Evolutionary conservation across 73 alveolate species (phyloP).

Genomic region (Durusdinium trenchii): DNA sequence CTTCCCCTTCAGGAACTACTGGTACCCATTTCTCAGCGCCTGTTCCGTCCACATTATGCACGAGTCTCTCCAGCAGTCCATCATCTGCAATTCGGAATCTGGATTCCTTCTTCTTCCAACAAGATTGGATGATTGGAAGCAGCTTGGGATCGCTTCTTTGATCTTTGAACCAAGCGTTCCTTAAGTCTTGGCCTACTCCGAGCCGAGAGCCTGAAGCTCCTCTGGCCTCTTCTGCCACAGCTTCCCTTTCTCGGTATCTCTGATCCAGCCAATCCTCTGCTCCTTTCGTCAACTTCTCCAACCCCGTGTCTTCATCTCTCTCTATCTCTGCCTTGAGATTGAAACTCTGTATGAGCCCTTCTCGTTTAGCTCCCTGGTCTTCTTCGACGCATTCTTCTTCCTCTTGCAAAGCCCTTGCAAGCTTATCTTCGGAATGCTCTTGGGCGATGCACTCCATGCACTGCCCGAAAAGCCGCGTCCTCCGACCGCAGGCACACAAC

Average conservation of each 20-base stretch:
- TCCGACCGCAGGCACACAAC: conserved; percentile 39
- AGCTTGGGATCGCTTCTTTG: background rate
- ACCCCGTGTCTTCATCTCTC: background rate
- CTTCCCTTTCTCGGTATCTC: background rate
- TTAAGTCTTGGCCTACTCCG: background rate
- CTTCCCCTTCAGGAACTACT: background rate
- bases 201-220: background rate
- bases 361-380: background rate
- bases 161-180: background rate
- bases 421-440: background rate
- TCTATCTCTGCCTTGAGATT: background rate
- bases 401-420: background rate
- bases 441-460: conserved; percentile 44
- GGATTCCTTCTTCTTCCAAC: background rate
- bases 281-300: background rate
- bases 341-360: background rate
- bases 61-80: background rate
- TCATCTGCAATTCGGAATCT: background rate
- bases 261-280: conserved; percentile 7
- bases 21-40: conserved; percentile 24
- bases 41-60: background rate
- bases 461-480: conserved; percentile 35
- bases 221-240: background rate
- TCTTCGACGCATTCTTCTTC: background rate
- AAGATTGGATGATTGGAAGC: background rate